These are phyloP conservation scores for Chondrus crispus DNA, from an alignment of 23 red algal genomes.

Conservation along the genomic window DNA sequence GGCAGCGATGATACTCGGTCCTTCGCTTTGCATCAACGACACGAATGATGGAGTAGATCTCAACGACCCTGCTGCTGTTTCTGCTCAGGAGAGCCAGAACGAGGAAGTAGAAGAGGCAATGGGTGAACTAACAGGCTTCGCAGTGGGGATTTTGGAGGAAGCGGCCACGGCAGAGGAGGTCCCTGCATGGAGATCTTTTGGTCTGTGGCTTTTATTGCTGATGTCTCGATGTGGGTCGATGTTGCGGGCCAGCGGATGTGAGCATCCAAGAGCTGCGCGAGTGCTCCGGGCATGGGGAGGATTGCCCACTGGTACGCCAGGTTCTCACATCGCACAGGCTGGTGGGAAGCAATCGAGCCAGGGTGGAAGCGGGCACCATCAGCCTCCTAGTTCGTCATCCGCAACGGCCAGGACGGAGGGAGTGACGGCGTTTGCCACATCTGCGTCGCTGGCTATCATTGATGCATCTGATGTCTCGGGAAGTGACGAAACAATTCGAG, in stretches of 20 bases:
- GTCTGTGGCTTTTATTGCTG: slow-evolving; percentile 60
- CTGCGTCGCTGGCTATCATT: slow-evolving; percentile 48
- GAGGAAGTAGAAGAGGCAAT: slow-evolving; percentile 55
- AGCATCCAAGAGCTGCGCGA: slow-evolving; percentile 39
- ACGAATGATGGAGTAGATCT: slow-evolving; percentile 46
- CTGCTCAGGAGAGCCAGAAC: not conserved
- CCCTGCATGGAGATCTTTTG: slow-evolving; percentile 62
- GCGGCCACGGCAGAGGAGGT: slow-evolving; percentile 63
- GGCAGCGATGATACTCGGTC: slow-evolving; percentile 46
- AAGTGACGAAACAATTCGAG: slow-evolving; percentile 40
- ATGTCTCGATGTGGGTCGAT: slow-evolving; percentile 47
- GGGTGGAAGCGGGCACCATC: slow-evolving; percentile 11
- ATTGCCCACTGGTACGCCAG: slow-evolving; percentile 44
- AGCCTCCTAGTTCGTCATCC: slow-evolving; percentile 18
- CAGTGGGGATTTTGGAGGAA: slow-evolving; percentile 47
- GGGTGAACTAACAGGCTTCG: slow-evolving; percentile 37
- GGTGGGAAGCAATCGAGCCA: slow-evolving; percentile 19
- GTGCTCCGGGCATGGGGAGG: slow-evolving; percentile 56
- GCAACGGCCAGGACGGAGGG: slow-evolving; percentile 23
- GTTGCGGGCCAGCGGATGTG: slow-evolving; percentile 59
- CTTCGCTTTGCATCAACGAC: slow-evolving; percentile 40
- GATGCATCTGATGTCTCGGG: slow-evolving; percentile 65
- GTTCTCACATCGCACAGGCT: slow-evolving; percentile 29
- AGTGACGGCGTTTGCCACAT: slow-evolving; percentile 38
- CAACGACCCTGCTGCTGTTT: slow-evolving; percentile 8